Conservation (phyloP, 208 protist genomes). For the Strigomonas culicis region DNA sequence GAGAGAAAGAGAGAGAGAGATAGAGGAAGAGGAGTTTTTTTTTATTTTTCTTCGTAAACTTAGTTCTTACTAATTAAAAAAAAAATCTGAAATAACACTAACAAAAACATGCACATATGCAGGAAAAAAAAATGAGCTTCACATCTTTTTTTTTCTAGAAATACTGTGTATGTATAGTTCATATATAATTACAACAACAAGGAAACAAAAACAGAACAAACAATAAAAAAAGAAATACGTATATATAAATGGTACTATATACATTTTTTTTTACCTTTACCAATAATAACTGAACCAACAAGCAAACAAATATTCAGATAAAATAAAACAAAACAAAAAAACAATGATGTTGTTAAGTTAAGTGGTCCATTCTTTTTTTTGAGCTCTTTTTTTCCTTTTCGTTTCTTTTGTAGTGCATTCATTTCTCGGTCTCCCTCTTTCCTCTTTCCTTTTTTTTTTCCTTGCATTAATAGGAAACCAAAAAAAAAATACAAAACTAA, state of each 20-base stretch:
- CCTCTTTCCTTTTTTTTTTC: constrained; percentile 11
- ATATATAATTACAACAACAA: not conserved
- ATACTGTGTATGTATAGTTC: not conserved
- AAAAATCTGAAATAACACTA: constrained; percentile 1
- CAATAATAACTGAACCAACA: not conserved
- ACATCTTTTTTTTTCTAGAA: not conserved
- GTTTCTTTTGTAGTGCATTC: constrained; percentile 3
- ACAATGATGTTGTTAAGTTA: not conserved
- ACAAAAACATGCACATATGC: constrained; percentile 5
- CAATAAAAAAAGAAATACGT: not conserved
- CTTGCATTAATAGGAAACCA: not conserved
- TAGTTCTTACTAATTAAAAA: not conserved
- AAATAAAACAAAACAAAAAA: constrained; percentile 1
- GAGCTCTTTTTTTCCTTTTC: constrained; percentile 17
- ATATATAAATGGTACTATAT: constrained; percentile 16
- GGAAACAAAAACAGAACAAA: constrained; percentile 2
- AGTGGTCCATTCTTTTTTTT: constrained; percentile 11
- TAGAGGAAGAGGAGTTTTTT: not conserved
- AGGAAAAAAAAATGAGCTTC: not conserved
- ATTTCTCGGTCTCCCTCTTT: not conserved
- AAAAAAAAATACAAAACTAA: not conserved
- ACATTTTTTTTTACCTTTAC: constrained; percentile 15
- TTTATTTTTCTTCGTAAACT: not conserved
- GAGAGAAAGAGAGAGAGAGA: constrained; percentile 8
- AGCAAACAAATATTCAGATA: not conserved